These are phyloP conservation scores for Claviceps sp. DNA, from an alignment of 2,329 filamentous ascomycete species.

Conservation along the genomic window DNA sequence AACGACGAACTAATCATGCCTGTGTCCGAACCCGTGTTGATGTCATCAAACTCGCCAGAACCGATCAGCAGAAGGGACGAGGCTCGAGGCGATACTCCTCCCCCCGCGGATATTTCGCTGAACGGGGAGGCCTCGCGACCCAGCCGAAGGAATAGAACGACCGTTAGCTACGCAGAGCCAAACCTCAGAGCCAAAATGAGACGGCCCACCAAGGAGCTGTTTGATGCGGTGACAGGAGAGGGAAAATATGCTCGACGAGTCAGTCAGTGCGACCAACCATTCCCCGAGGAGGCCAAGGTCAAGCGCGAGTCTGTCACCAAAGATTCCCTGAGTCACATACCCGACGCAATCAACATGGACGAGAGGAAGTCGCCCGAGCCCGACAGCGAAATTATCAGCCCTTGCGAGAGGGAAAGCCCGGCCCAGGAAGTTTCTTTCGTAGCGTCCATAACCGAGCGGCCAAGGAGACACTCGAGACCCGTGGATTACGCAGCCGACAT, in stretches of 20 bases:
- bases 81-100: slow-evolving; percentile 40
- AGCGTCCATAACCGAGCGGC: slow-evolving; percentile 22
- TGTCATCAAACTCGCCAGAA: slow-evolving; percentile 37
- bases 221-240: slow-evolving; percentile 60
- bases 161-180: slow-evolving; percentile 71
- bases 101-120: slow-evolving; percentile 42
- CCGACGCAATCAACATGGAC: slow-evolving; percentile 3
- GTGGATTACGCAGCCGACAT: slow-evolving; percentile 2
- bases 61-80: slow-evolving; percentile 22
- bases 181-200: slow-evolving; percentile 76
- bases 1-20: slow-evolving; percentile 13
- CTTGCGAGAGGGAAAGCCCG: slow-evolving; percentile 27
- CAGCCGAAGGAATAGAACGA: slow-evolving; percentile 51
- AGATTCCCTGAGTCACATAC: slow-evolving; percentile 20
- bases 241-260: slow-evolving; percentile 35
- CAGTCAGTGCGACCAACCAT: slow-evolving; percentile 20
- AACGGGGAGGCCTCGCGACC: slow-evolving; percentile 46
- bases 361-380: slow-evolving; percentile 7
- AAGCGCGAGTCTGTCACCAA: slow-evolving; percentile 21
- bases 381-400: slow-evolving; percentile 22
- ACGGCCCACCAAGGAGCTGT: slow-evolving; percentile 60
- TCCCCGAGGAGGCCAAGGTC: slow-evolving; percentile 14
- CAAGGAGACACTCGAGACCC: slow-evolving; percentile 24
- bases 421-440: slow-evolving; percentile 18
- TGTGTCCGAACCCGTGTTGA: slow-evolving; percentile 26